These are phyloP conservation scores for Arthroderma uncinatum DNA, from an alignment of 2,329 filamentous ascomycete genomes.

Conservation along the genomic window DNA sequence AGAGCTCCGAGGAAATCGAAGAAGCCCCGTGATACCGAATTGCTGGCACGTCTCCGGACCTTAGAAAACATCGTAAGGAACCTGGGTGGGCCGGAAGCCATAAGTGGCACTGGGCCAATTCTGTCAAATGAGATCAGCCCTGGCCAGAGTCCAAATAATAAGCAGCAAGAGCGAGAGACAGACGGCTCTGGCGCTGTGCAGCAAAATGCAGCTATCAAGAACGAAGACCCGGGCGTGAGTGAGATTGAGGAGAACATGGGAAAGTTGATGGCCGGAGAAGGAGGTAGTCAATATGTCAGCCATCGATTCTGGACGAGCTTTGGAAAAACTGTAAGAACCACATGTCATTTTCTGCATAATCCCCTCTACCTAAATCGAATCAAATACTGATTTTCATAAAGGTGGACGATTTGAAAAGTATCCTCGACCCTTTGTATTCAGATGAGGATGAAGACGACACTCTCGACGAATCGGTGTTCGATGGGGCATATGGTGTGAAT, in stretches of 20 bases:
- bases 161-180: background rate
- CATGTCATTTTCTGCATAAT: background rate
- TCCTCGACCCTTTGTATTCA: constrained; percentile 47
- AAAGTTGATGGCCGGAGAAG: constrained; percentile 48
- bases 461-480: constrained; percentile 36
- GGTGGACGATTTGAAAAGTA: constrained; percentile 52
- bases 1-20: constrained; percentile 49
- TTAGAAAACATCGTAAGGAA: constrained; percentile 52
- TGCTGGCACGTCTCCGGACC: constrained; percentile 46
- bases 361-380: background rate
- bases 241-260: constrained; percentile 39
- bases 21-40: constrained; percentile 48
- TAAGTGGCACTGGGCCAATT: constrained; percentile 35
- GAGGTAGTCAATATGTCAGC: constrained; percentile 50
- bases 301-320: constrained; percentile 51
- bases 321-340: constrained; percentile 44
- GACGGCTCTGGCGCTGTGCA: background rate
- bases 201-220: background rate
- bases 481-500: constrained; percentile 27
- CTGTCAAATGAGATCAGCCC: constrained; percentile 19
- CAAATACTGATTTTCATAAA: constrained; percentile 15
- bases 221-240: constrained; percentile 13
- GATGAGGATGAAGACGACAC: constrained; percentile 45
- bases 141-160: constrained; percentile 1
- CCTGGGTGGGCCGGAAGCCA: constrained; percentile 22